Evolutionary conservation across 768 basidiomycete genomes (phyloP), one percentile per base, ranked within the genome.

Genomic region (Clitopilus passeckerianus): DNA sequence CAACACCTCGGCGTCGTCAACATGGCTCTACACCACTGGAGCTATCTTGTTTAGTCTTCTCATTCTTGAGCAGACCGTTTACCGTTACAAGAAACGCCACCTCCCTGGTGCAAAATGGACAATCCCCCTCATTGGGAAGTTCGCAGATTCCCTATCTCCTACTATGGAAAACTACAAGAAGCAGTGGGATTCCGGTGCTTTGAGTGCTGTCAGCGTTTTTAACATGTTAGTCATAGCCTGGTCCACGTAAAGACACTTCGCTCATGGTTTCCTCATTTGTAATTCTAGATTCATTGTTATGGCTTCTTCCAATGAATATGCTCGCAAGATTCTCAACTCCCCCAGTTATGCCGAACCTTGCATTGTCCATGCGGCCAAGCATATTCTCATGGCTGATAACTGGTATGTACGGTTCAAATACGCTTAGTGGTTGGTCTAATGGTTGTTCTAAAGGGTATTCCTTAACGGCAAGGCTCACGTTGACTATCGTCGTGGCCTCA

Each of bases 111-210:
- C 81, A 52, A 79, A 72, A 69, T 98, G 94, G 95, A 97, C 94
- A 12, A 95, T 97, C 63, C 97, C 97, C n/a, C 67, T 99, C 67
- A 98, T 99, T 58, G 97, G 97, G 59, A 95, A 95, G 73, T 97
- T 98, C 66, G 86, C 89, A 5, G 93, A 98, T 69, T 95, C 93
- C 5, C 77, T 96, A 77, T 84, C 89, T 64, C 97, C 97, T 12
- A 88, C 92, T 5, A 82, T 98, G 82, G 91, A 95, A 70, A 84
- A 84, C 43, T 99, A 99, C 79, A 90, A 89, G 80, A 82, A 80
- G 64, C 93, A 95, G 67, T 99, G 96, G 96, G 80, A 90, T 64
- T 87, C 89, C 1, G 95, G 95, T 56, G 87, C 87, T 14, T 81
- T 99, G 34, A 90, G 89, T 64, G 94, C 88, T 9, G 77, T 96